A percentile compares a stretch with the other conserved stretches of the same genome.
Conservation (phyloP, 371 early-diverging fungal genomes). For the Mortierella sp. region DNA sequence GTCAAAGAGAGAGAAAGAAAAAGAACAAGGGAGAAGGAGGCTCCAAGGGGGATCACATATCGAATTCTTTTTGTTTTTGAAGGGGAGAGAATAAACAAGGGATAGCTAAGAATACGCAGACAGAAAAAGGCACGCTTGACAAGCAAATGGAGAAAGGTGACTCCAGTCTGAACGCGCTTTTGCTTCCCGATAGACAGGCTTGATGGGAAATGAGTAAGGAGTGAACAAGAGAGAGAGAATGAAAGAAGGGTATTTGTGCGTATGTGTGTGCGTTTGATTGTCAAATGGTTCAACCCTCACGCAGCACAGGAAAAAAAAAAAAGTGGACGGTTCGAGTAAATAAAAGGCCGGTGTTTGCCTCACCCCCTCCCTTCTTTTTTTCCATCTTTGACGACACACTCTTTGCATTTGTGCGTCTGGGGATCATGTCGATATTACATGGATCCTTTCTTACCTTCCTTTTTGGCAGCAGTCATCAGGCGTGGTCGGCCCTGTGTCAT, state of each 20-base stretch:
- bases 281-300: background rate
- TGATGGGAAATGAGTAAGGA: slow-evolving; percentile 1
- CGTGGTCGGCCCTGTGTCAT: background rate
- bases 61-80: slow-evolving; percentile 20
- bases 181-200: background rate
- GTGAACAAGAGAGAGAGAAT: background rate
- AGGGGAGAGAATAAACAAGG: slow-evolving; percentile 17
- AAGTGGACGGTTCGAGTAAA: background rate
- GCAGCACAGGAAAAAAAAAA: background rate
- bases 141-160: background rate
- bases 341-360: slow-evolving; percentile 10
- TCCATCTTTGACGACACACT: background rate
- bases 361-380: background rate
- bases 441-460: background rate
- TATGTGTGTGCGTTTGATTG: background rate
- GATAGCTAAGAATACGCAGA: background rate
- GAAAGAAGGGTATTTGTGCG: background rate
- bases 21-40: slow-evolving; percentile 30
- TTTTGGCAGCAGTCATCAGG: background rate
- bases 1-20: slow-evolving; percentile 9
- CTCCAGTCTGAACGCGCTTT: background rate
- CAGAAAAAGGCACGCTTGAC: no score
- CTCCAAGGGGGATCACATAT: slow-evolving; percentile 25
- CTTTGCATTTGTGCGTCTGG: background rate
- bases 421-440: background rate